Evolutionary conservation across 129 eudicot species (phyloP), one percentile per base, ranked within the genome.

Genomic region (Artemisia argyi): DNA sequence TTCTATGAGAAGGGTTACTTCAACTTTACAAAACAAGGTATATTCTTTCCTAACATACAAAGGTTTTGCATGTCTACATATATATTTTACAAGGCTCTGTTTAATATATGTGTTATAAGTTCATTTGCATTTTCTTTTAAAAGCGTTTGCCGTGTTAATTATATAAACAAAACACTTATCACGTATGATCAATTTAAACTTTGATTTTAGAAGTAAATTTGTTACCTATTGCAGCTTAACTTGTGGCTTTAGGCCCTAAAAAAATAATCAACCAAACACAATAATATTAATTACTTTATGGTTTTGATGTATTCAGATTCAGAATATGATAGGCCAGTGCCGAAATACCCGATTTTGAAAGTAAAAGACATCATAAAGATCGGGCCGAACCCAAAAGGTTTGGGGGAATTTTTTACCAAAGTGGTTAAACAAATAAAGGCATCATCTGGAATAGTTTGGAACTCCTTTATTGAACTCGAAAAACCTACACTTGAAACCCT

Each of bases 401-500:
- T 61, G 47, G 56, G 68, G 28, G 3, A 46, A 11, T 24, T 4
- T 47, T 1, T 48, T 6, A 24, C 30, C 26, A 73, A 60, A 8
- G 59, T 73, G 49, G 9, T 46, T 19, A 61, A 61, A 14, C 60
- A 73, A 16, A 15, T 52, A 13, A 61, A 48, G 69, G 68, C 24
- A 3, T 73, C 69, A 15, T 73, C 76, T 1, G 84, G 77, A 18
- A 14, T 74, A 17, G 75, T 75, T 63, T 53, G 75, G 26, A 81
- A 81, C 66, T 68, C 78, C 9, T 81, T 77, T 39, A 72, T 39
- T 22, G 74, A 81, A 20, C 68, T 76, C 19, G 85, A 81, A 32
- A 71, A 65, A 50, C 68, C 73, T 3, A 51, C 18, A 47, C 14
- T 80, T 2, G 20, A 70, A 18, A 39, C 69, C 14, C 46, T 76